Conservation (phyloP, 2,329 filamentous ascomycete genomes). For the Tricladium varicosporioides region DNA sequence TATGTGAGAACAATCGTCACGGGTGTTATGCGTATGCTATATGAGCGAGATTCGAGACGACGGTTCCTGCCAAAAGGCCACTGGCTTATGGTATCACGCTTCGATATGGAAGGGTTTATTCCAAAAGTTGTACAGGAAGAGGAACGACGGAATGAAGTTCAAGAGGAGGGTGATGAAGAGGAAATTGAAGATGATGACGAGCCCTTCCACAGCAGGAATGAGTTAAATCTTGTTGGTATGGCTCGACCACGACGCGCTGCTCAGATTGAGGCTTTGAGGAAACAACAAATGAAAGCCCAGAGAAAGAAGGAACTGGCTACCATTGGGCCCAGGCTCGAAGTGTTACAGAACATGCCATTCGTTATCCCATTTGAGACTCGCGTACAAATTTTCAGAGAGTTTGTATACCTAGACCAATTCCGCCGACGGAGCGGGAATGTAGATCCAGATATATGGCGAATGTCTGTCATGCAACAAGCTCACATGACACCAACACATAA, state of each 20-base stretch:
- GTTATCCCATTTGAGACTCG: conserved; percentile 90
- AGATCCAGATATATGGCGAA: conserved; percentile 74
- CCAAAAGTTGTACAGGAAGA: conserved; percentile 85
- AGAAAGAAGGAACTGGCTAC: conserved; percentile 72
- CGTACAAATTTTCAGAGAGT: conserved; percentile 90
- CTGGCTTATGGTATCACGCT: conserved; percentile 88
- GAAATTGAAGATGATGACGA: conserved; percentile 41
- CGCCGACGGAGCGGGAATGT: conserved; percentile 69
- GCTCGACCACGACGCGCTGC: conserved; percentile 61
- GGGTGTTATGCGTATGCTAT: conserved; percentile 79
- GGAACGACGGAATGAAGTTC: conserved; percentile 69
- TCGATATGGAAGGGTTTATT: conserved; percentile 89
- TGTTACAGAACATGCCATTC: conserved; percentile 94
- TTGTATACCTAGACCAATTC: conserved; percentile 79
- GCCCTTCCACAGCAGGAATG: conserved; percentile 26
- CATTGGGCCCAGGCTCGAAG: conserved; percentile 82
- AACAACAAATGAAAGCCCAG: conserved; percentile 63
- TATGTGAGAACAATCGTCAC: conserved; percentile 80
- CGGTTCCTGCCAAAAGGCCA: conserved; percentile 79
- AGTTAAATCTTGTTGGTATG: conserved; percentile 49
- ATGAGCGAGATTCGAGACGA: conserved; percentile 87
- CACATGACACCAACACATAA: conserved; percentile 18
- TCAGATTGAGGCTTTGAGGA: conserved; percentile 59
- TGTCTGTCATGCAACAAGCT: conserved; percentile 49
- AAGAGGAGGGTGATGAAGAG: conserved; percentile 58